Conservation (phyloP, 176 grass and related monocot genomes). For the Eleusine indica region DNA sequence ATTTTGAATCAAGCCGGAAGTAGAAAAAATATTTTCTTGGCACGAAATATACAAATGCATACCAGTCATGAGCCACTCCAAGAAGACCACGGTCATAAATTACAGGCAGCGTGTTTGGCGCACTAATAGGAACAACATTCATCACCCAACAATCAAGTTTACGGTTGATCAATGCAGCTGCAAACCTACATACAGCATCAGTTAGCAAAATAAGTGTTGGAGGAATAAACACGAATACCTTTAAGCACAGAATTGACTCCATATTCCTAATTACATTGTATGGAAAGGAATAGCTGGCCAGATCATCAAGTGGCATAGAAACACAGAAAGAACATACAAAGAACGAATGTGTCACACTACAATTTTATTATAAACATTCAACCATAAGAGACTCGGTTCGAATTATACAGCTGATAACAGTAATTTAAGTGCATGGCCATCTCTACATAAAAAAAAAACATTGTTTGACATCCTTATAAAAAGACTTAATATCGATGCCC, state of each 20-base stretch:
- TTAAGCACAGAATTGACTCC: conserved; percentile 20
- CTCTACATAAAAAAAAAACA: conserved; percentile 8
- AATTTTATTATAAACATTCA: background rate
- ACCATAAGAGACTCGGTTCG: background rate
- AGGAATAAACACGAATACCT: background rate
- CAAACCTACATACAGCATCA: conserved; percentile 62
- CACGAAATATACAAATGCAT: conserved; percentile 30
- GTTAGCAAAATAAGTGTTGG: conserved; percentile 15
- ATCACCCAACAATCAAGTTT: conserved; percentile 94
- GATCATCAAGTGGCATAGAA: conserved; percentile 5
- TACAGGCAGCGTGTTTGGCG: conserved; percentile 81
- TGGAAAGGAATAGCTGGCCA: background rate
- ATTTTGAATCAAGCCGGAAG: conserved; percentile 26
- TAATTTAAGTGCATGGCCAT: background rate
- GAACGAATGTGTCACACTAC: background rate
- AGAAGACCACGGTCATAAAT: conserved; percentile 96
- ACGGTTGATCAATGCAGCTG: conserved; percentile 65
- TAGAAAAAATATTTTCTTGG: conserved; percentile 8
- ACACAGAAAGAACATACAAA: background rate
- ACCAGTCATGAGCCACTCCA: conserved; percentile 97
- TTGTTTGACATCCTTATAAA: background rate
- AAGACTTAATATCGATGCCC: background rate
- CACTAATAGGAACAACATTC: conserved; percentile 86
- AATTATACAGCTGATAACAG: background rate
- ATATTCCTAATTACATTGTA: conserved; percentile 22